These are phyloP conservation scores for Erysimum cheiri DNA, from an alignment of 441 rosid genomes.

Conservation along the genomic window DNA sequence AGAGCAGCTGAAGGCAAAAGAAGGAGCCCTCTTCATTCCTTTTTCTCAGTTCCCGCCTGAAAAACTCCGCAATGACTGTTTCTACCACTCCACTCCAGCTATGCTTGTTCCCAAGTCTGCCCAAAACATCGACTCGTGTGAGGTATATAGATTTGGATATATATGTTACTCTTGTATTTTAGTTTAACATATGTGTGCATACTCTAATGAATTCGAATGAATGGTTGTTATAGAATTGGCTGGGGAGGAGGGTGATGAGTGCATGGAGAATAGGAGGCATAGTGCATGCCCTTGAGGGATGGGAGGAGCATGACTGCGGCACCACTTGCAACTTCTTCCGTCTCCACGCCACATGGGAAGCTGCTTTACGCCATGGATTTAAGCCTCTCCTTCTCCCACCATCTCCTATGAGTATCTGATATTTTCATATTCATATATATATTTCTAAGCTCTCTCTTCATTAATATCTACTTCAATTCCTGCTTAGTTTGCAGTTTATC, in stretches of 20 bases:
- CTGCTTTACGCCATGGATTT: constrained; percentile 61
- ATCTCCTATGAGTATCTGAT: constrained; percentile 15
- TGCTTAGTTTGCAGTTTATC: background rate
- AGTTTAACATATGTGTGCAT: background rate
- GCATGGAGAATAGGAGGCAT: constrained; percentile 71
- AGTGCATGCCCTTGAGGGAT: constrained; percentile 70
- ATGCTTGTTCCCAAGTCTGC: constrained; percentile 55
- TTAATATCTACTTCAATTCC: background rate
- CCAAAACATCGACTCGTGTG: constrained; percentile 74
- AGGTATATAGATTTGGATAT: constrained; percentile 48
- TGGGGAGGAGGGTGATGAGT: constrained; percentile 81
- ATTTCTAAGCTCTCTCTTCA: too few relatives aligned
- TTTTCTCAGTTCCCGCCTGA: constrained; percentile 61
- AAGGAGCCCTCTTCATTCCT: constrained; percentile 71
- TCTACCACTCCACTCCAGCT: constrained; percentile 65
- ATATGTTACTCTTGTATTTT: background rate
- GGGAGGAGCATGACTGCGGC: constrained; percentile 68
- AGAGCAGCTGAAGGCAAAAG: constrained; percentile 59
- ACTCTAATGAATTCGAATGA: background rate
- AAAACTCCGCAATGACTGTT: constrained; percentile 58
- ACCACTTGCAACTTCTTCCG: constrained; percentile 45
- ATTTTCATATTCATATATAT: background rate
- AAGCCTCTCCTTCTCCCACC: constrained; percentile 48
- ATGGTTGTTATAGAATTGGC: constrained; percentile 60
- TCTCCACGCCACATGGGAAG: constrained; percentile 62